phyloP scores from a whole-genome alignment of 1,284 basidiomycete species.

The Sanghuangporus sanghuang region DNA sequence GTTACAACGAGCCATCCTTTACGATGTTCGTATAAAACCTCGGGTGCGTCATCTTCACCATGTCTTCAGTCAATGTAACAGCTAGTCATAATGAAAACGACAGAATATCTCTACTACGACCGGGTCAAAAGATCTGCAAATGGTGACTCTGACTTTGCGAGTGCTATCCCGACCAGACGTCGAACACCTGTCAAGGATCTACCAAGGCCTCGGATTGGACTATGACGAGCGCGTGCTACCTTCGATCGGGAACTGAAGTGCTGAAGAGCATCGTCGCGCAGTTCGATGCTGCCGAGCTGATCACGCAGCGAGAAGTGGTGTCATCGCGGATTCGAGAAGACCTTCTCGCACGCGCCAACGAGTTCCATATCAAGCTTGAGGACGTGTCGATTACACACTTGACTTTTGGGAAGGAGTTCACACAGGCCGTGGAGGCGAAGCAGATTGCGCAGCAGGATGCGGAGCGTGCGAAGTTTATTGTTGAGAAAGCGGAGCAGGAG shows the following conservation, averaged over 20 bases:
- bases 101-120: conserved; percentile 97
- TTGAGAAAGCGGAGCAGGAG: conserved; percentile 99
- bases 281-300: conserved; percentile 97
- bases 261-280: conserved; percentile 97
- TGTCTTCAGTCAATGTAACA: neutral
- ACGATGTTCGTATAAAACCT: conserved; percentile 97
- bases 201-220: conserved; percentile 91
- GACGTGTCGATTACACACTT: conserved; percentile 95
- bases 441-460: conserved; percentile 97
- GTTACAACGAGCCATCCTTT: conserved; percentile 93
- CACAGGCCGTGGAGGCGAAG: conserved; percentile 97
- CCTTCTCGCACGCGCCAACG: conserved; percentile 87
- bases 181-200: conserved; percentile 86
- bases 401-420: conserved; percentile 67
- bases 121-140: conserved; percentile 95
- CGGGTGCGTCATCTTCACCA: conserved; percentile 46
- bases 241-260: conserved; percentile 96
- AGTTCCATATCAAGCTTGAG: conserved; percentile 95
- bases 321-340: conserved; percentile 94
- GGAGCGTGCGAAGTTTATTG: conserved; percentile 97
- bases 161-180: conserved; percentile 94
- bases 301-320: conserved; percentile 84
- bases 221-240: conserved; percentile 96
- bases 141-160: conserved; percentile 95
- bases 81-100: neutral